Evolutionary conservation across 1,284 basidiomycete genomes (phyloP).

Genomic region (Cronartium quercuum): DNA sequence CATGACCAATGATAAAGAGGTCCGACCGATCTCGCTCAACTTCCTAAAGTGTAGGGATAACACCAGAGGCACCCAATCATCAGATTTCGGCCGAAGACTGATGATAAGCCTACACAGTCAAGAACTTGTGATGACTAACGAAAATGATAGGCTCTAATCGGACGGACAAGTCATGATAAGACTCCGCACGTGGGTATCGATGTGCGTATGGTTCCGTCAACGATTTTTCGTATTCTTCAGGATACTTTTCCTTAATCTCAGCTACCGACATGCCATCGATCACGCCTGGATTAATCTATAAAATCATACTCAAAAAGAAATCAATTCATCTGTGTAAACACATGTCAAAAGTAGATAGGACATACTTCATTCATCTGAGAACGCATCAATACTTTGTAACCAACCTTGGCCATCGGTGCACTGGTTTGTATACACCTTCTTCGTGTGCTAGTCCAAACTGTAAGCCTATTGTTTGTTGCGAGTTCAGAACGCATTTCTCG

Average conservation of each 20-base stretch:
- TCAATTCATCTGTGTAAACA: not conserved
- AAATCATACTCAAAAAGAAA: not conserved
- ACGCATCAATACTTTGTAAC: slow-evolving; percentile 35
- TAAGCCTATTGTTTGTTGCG: slow-evolving; percentile 29
- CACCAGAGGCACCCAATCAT: not conserved
- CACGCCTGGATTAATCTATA: slow-evolving; percentile 87
- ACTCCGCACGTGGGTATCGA: slow-evolving; percentile 55
- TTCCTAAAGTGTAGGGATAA: slow-evolving; percentile 10
- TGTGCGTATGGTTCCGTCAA: slow-evolving; percentile 68
- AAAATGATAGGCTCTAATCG: slow-evolving; percentile 70
- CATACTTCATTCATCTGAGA: slow-evolving; percentile 39
- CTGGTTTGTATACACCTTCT: slow-evolving; percentile 88
- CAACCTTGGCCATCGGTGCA: slow-evolving; percentile 48
- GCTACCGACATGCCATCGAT: slow-evolving; percentile 91
- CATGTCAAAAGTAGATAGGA: not conserved
- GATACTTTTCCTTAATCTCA: slow-evolving; percentile 81
- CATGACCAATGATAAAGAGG: slow-evolving; percentile 64
- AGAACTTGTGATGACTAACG: slow-evolving; percentile 46
- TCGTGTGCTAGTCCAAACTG: slow-evolving; percentile 90
- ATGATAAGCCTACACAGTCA: not conserved
- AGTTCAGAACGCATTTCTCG: slow-evolving; percentile 44
- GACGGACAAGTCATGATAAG: slow-evolving; percentile 71
- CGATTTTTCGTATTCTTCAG: slow-evolving; percentile 89
- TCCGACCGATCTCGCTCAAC: slow-evolving; percentile 33
- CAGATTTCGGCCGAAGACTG: not conserved